phyloP scores from a whole-genome alignment of 331 rosid species.

The Cydonia oblonga region DNA sequence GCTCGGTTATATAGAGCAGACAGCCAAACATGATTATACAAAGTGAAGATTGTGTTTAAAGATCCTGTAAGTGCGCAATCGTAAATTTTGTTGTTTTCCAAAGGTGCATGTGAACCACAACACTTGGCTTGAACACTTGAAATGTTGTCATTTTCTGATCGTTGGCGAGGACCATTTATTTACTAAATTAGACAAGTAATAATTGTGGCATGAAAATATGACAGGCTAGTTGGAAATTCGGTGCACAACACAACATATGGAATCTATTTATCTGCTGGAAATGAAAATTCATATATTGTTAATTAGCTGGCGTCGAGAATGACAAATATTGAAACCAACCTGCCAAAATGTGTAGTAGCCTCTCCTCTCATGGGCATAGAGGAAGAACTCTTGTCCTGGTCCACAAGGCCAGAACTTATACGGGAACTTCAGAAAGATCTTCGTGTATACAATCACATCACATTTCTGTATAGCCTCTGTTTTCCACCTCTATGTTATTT shows the following conservation, averaged over 20 bases:
- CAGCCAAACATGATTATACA: not conserved
- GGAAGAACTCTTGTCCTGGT: constrained; percentile 86
- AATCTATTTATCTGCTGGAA: not conserved
- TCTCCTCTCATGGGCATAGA: constrained; percentile 86
- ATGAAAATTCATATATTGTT: not conserved
- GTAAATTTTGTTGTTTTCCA: not conserved
- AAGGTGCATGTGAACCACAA: not conserved
- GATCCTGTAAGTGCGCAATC: not conserved
- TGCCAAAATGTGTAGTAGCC: constrained; percentile 99
- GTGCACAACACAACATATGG: not conserved
- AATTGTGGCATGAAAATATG: not conserved
- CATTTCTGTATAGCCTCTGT: constrained; percentile 72
- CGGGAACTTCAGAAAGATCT: constrained; percentile 90
- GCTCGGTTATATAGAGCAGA: not conserved
- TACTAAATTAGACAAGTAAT: not conserved
- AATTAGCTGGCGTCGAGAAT: constrained; percentile 13
- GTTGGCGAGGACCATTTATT: not conserved
- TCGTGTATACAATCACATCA: constrained; percentile 84
- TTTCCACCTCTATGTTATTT: constrained; percentile 77
- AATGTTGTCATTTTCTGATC: not conserved
- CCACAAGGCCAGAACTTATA: constrained; percentile 85
- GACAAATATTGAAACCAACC: constrained; percentile 34
- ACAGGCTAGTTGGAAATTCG: not conserved
- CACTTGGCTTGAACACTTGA: not conserved
- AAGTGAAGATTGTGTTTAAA: not conserved